phyloP scores from a whole-genome alignment of 2,329 filamentous ascomycete species.

The Seiridium cupressi region DNA sequence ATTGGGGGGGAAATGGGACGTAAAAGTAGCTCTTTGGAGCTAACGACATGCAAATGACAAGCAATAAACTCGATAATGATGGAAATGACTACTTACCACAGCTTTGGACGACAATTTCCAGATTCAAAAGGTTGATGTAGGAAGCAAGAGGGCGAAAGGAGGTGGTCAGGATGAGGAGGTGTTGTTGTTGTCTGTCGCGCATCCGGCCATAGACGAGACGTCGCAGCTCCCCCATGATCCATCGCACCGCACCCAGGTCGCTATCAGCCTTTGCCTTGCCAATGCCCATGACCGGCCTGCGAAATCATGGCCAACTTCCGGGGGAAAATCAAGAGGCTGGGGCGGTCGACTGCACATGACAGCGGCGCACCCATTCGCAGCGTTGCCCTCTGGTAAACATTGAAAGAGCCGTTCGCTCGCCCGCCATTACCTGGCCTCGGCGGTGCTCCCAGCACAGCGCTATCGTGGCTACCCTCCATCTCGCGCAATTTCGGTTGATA shows the following conservation, averaged over 20 bases:
- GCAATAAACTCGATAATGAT: background rate
- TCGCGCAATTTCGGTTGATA: background rate
- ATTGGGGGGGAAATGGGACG: background rate
- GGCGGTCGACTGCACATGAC: background rate
- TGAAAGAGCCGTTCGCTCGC: background rate
- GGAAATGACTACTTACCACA: slow-evolving; percentile 6
- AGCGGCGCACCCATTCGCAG: background rate
- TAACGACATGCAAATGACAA: background rate
- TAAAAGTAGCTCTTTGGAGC: background rate
- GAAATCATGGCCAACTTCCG: no score
- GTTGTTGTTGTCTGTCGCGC: slow-evolving; percentile 6
- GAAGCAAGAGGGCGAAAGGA: background rate
- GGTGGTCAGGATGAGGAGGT: slow-evolving; percentile 5
- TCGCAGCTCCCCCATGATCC: background rate
- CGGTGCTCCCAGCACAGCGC: background rate
- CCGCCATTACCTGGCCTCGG: background rate
- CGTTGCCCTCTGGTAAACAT: no score
- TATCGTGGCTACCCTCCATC: background rate
- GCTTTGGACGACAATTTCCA: background rate
- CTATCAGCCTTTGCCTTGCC: background rate
- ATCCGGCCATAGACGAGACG: slow-evolving; percentile 5
- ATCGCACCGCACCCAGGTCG: background rate
- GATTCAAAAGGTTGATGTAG: background rate
- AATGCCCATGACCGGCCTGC: background rate
- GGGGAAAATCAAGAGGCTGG: background rate